Base-by-base conservation (phyloP, 192 early-diverging fungal species). In the Backusella morwellensis region DNA sequence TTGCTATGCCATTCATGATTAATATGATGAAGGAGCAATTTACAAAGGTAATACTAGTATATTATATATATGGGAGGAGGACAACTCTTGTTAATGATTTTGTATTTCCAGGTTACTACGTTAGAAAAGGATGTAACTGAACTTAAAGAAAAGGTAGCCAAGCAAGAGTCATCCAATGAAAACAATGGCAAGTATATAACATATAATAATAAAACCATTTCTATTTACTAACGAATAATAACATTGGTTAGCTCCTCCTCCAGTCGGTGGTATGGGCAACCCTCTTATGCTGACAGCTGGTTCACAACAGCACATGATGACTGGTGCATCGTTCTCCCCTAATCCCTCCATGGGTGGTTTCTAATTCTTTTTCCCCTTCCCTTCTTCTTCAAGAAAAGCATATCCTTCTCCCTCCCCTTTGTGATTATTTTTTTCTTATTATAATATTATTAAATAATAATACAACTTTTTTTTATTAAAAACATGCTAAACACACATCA, bases 1-100 rank as follows among this genome's bases (percentile, higher is more conserved):
- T 97, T 89, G 93, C 97, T 7, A 98, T 98, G 96, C 98, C 98
- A n/a, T 99, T 96, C 82, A 92, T 98, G 86, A 94, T 99, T 73
- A 95, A 99, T 77, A 86, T 91, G 44, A 86, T 93, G 80, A 90
- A 96, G 66, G 97, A 98, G 84, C 94, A 93, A 79, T 91, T 92
- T 79, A 82, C 67, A 52, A 97, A 97, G 91, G 94, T 98, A 47
- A 12, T 12, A 6, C 26, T 17, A 50, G 5, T 32, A 32, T 32
- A 32, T 32, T 32, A 32, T 2, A 32, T 32, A 32, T 32, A 29
- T 29, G 0, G n/a, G n/a, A n/a, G 21, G 9, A 0, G 9, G 3
- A 11, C 1, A 21, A 8, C 14, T 14, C 68, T 74, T 81, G 19
- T 32, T 17, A 52, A 34, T 15, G 11, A 1, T 1, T 40, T 34